A percentile compares a stretch with the other conserved stretches of the same genome.
phyloP scores from a whole-genome alignment of 2,329 filamentous ascomycete species.

The Xylaria sp. region DNA sequence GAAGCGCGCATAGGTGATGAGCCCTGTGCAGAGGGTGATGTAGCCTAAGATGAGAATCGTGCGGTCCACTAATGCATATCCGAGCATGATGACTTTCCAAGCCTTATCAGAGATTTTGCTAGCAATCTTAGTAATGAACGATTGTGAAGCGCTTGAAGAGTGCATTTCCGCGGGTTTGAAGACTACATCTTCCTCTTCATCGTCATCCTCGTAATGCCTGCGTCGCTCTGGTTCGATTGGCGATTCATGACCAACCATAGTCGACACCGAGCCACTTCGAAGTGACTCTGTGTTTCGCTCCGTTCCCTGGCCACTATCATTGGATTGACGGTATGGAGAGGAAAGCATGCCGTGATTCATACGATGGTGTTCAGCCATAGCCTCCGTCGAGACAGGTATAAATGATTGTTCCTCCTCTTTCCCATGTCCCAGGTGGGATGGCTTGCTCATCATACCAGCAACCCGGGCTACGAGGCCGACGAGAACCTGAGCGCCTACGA shows the following conservation, averaged over 20 bases:
- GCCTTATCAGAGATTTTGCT: constrained; percentile 66
- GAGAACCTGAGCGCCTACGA: constrained; percentile 75
- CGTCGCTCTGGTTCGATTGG: constrained; percentile 52
- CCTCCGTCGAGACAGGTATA: constrained; percentile 69
- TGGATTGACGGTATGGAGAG: constrained; percentile 67
- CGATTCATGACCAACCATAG: constrained; percentile 61
- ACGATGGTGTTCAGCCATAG: constrained; percentile 64
- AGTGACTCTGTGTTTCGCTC: constrained; percentile 75
- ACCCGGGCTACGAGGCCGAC: constrained; percentile 74
- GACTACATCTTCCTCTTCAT: constrained; percentile 56
- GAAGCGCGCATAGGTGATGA: constrained; percentile 82
- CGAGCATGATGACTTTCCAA: constrained; percentile 67
- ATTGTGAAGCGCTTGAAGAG: constrained; percentile 59
- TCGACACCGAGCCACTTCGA: constrained; percentile 72
- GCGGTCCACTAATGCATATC: constrained; percentile 78
- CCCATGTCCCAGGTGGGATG: constrained; percentile 28
- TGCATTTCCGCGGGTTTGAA: constrained; percentile 58
- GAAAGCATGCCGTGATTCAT: constrained; percentile 53
- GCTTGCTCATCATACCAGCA: constrained; percentile 56
- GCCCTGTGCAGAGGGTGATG: constrained; percentile 75
- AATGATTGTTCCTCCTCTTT: constrained; percentile 67
- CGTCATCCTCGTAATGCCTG: constrained; percentile 59
- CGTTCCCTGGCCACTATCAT: constrained; percentile 80
- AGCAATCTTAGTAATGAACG: constrained; percentile 65
- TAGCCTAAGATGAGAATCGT: constrained; percentile 83